A percentile compares a stretch with the other conserved stretches of the same genome.
These are phyloP conservation scores for Bimuria novae-zelandiae DNA, from an alignment of 2,329 filamentous ascomycete genomes.

Conservation along the genomic window DNA sequence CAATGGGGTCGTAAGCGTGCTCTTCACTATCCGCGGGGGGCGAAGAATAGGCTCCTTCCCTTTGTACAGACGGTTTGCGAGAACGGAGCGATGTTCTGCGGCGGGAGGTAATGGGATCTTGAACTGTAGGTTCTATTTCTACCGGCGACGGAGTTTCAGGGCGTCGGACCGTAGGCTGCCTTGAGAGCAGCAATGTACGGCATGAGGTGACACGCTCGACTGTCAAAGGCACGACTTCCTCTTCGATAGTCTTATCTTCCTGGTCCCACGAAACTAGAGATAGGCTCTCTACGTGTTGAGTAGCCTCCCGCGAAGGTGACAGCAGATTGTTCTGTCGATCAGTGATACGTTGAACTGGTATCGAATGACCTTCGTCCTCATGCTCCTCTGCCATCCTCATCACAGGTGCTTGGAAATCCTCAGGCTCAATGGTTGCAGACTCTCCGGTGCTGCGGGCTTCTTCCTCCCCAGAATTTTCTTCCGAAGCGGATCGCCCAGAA, in stretches of 20 bases:
- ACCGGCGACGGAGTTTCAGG: not conserved
- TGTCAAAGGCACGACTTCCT: constrained; percentile 1
- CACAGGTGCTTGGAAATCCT: constrained; percentile 7
- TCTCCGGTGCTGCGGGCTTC: constrained; percentile 3
- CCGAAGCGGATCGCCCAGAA: not conserved
- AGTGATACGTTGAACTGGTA: not conserved
- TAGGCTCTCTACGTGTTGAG: not conserved
- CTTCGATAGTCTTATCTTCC: not conserved
- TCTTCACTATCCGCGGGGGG: not conserved
- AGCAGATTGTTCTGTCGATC: not conserved
- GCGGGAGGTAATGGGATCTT: not conserved
- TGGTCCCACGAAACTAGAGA: not conserved
- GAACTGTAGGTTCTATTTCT: not conserved
- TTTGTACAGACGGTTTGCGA: not conserved
- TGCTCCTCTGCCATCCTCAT: constrained; percentile 11
- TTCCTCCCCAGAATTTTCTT: not conserved
- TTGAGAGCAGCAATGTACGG: not conserved
- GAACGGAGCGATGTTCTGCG: not conserved
- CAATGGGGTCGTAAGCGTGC: not conserved
- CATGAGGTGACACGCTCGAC: constrained; percentile 3
- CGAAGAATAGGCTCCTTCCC: not conserved
- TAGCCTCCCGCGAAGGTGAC: not conserved
- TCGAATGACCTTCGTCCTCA: constrained; percentile 1
- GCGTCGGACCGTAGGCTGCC: not conserved
- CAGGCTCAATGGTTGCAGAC: not conserved